Conservation (phyloP, 2,329 filamentous ascomycete species). For the Arthrobotrys pseudoclavata region DNA sequence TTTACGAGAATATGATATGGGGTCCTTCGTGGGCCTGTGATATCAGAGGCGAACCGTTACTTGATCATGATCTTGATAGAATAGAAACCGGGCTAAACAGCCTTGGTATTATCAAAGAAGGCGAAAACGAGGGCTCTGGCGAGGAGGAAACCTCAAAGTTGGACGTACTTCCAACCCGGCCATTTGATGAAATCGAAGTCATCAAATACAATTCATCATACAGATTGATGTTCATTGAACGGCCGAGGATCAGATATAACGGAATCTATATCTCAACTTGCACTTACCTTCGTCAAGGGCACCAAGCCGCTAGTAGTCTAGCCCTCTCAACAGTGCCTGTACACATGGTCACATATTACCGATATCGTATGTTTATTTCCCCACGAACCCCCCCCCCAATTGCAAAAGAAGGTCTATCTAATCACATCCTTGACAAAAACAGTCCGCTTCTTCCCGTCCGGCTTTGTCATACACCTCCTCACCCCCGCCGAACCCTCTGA, state of each 20-base stretch:
- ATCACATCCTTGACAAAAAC: not conserved
- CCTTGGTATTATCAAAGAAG: conserved; percentile 50
- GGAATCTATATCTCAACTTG: conserved; percentile 97
- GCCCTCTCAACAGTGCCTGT: conserved; percentile 83
- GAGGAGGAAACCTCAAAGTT: conserved; percentile 62
- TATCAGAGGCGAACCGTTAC: conserved; percentile 68
- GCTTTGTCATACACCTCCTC: conserved; percentile 82
- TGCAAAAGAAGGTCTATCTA: not conserved
- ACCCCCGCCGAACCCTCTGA: conserved; percentile 86
- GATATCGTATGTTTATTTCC: conserved; percentile 72
- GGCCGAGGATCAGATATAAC: conserved; percentile 88
- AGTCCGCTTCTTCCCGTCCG: conserved; percentile 91
- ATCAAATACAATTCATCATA: conserved; percentile 60
- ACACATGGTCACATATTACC: conserved; percentile 97
- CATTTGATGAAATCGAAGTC: conserved; percentile 65
- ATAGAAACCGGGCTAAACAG: conserved; percentile 3
- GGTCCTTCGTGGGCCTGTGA: conserved; percentile 84
- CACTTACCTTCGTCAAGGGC: conserved; percentile 90
- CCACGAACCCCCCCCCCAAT: not conserved
- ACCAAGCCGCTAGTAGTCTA: conserved; percentile 76
- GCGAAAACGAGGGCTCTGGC: conserved; percentile 63
- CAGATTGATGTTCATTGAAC: conserved; percentile 58
- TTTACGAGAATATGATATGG: conserved; percentile 76
- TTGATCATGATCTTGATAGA: conserved; percentile 30
- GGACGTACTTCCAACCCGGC: conserved; percentile 63